phyloP scores from a whole-genome alignment of 257 asterid species.

The Leptodermis oblonga region DNA sequence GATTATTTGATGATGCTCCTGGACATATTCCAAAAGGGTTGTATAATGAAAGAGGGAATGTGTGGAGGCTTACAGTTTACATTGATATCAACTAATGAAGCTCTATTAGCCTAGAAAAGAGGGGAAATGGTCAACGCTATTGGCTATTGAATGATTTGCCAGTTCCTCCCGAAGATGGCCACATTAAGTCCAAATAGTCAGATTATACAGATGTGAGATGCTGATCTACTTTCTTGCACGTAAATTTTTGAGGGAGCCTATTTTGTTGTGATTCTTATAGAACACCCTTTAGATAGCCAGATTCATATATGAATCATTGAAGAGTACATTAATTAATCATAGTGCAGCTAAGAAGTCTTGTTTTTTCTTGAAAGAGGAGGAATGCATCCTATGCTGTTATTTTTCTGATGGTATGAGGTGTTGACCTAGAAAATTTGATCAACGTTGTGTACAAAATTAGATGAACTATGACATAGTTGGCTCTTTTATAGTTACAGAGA shows the following conservation, averaged over 20 bases:
- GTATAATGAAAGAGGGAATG: neutral
- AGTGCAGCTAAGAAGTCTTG: neutral
- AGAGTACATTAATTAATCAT: neutral
- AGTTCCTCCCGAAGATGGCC: neutral
- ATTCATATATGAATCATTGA: neutral
- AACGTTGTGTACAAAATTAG: neutral
- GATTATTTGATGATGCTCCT: neutral
- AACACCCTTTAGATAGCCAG: neutral
- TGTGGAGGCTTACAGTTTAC: neutral
- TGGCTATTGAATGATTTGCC: neutral
- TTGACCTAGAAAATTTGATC: neutral
- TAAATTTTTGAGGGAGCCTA: neutral
- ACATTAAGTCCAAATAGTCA: neutral
- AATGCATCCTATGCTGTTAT: neutral
- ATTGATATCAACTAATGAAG: neutral
- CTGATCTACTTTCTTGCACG: neutral
- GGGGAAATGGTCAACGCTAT: neutral
- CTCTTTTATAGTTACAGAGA: neutral
- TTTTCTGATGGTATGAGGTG: neutral
- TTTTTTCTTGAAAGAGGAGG: neutral
- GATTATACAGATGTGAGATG: neutral
- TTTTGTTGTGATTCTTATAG: neutral
- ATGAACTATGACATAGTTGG: neutral
- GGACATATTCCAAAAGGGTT: neutral
- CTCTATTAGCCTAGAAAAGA: neutral